These are phyloP conservation scores for Thuja plicata DNA, from an alignment of 83 land plant genomes.

Conservation along the genomic window DNA sequence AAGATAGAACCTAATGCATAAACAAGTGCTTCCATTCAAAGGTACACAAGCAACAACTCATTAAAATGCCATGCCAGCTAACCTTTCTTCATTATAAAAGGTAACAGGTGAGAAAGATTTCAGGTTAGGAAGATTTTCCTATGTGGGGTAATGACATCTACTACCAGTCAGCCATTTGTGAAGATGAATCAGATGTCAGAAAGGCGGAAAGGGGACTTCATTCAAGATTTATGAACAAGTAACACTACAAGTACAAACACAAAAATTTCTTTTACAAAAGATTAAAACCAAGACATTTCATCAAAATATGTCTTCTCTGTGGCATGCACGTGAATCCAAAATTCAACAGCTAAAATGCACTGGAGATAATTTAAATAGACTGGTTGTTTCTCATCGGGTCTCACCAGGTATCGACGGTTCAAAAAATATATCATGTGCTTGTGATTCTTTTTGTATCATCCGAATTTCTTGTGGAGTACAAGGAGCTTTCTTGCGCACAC, in stretches of 20 bases:
- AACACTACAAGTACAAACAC: background rate
- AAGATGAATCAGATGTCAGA: background rate
- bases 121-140: background rate
- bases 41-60: background rate
- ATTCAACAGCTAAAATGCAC: background rate
- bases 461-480: constrained; percentile 80
- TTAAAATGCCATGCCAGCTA: background rate
- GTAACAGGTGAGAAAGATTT: background rate
- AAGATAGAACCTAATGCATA: background rate
- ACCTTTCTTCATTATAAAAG: background rate
- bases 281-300: background rate
- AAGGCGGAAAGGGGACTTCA: background rate
- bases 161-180: background rate
- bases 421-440: constrained; percentile 70
- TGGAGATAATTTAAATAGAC: background rate
- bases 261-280: background rate
- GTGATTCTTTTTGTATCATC: constrained; percentile 56
- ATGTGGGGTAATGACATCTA: background rate
- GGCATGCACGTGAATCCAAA: background rate
- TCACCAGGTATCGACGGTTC: constrained; percentile 78
- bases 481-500: constrained; percentile 90
- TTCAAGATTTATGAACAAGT: background rate
- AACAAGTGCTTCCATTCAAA: background rate
- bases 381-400: background rate
- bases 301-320: background rate